Conservation (phyloP, 2,329 filamentous ascomycete genomes). For the Alternaria triticina region DNA sequence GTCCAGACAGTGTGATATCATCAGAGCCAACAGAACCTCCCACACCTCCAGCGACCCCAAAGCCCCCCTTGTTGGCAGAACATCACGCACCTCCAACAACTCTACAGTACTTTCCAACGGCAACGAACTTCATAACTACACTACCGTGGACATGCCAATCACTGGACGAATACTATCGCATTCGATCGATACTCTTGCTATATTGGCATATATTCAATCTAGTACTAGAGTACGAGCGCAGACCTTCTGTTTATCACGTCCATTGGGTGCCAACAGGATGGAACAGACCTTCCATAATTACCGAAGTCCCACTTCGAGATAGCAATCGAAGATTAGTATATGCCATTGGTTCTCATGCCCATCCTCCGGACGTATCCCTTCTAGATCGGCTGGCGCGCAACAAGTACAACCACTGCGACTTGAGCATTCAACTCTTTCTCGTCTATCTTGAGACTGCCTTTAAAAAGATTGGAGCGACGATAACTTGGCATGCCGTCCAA, state of each 20-base stretch:
- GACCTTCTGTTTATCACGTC: neutral
- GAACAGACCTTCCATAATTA: neutral
- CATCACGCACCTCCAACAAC: neutral
- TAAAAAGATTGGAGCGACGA: neutral
- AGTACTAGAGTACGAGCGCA: neutral
- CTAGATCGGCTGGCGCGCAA: neutral
- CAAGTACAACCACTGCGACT: slow-evolving; percentile 8
- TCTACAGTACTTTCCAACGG: neutral
- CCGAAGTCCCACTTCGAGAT: neutral
- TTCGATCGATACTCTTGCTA: neutral
- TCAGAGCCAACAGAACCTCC: neutral
- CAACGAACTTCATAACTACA: neutral
- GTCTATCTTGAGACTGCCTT: neutral
- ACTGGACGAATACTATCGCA: neutral
- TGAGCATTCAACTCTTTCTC: slow-evolving; percentile 4
- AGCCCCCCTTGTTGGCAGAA: neutral
- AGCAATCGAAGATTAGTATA: neutral
- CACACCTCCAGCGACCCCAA: neutral
- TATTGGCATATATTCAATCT: slow-evolving; percentile 10
- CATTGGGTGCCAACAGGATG: neutral
- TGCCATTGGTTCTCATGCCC: neutral
- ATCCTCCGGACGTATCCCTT: neutral
- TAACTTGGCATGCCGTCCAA: neutral
- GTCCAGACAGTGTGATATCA: neutral
- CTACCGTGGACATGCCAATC: neutral